Conservation (phyloP, 495 filamentous ascomycete genomes). For the Penicillium waksmanii region DNA sequence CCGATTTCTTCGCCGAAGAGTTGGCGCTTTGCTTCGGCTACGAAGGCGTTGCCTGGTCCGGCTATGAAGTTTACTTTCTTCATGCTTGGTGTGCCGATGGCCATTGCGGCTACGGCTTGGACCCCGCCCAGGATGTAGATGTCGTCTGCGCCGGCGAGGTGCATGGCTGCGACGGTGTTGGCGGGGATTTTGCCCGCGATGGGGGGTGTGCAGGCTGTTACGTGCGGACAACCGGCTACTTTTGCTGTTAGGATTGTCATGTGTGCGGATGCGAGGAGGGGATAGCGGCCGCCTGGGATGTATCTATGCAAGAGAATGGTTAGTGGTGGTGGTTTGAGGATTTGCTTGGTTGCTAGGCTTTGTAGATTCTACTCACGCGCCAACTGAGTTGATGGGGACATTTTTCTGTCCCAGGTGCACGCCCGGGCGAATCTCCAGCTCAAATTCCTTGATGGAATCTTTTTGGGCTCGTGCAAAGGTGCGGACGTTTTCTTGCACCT, state of each 20-base stretch:
- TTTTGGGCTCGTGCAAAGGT: conserved; percentile 53
- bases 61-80: conserved; percentile 56
- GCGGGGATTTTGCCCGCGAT: conserved; percentile 53
- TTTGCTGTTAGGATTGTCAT: conserved; percentile 63
- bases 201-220: conserved; percentile 56
- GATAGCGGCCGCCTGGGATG: conserved; percentile 57
- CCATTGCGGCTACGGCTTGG: conserved; percentile 71
- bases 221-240: conserved; percentile 53
- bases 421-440: conserved; percentile 52
- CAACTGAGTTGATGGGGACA: conserved; percentile 43
- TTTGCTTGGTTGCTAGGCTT: too few species aligned
- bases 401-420: conserved; percentile 55
- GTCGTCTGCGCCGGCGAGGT: conserved; percentile 56
- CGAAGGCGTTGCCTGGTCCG: conserved; percentile 58
- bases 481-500: conserved; percentile 54
- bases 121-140: conserved; percentile 58
- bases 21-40: conserved; percentile 58
- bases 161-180: conserved; percentile 56
- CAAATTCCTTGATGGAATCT: conserved; percentile 48
- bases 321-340: too few species aligned
- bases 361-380: conserved; percentile 27
- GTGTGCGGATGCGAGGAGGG: conserved; percentile 58
- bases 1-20: conserved; percentile 56
- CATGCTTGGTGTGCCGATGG: conserved; percentile 76
- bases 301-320: conserved; percentile 27